These are phyloP conservation scores for Nakataea oryzae DNA, from an alignment of 2,329 filamentous ascomycete species.

Conservation along the genomic window DNA sequence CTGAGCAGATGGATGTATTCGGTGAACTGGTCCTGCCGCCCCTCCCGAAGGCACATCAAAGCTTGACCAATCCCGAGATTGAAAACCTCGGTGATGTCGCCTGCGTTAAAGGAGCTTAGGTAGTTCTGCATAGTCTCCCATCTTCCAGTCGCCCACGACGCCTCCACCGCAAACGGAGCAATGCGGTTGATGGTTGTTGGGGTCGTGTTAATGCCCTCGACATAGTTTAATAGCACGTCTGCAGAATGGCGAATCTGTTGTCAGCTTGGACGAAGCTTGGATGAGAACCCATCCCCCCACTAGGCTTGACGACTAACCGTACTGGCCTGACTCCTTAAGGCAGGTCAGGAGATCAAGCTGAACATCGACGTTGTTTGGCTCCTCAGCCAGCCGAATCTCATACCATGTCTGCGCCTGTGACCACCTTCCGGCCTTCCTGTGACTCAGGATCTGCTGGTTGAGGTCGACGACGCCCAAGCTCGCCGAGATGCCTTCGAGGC, in stretches of 20 bases:
- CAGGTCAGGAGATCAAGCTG: conserved; percentile 81
- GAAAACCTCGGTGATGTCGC: conserved; percentile 55
- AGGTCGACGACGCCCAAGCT: conserved; percentile 81
- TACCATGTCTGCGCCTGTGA: conserved; percentile 96
- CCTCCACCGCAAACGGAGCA: conserved; percentile 78
- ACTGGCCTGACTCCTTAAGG: conserved; percentile 88
- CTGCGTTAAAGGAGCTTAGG: conserved; percentile 38
- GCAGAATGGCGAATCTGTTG: conserved; percentile 12
- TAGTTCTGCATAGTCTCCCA: conserved; percentile 69
- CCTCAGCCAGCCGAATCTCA: conserved; percentile 74
- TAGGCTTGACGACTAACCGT: conserved; percentile 45
- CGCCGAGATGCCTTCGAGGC: conserved; percentile 86
- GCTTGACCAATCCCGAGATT: conserved; percentile 69
- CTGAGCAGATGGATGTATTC: conserved; percentile 53
- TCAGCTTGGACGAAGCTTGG: not conserved
- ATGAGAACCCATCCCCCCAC: not conserved
- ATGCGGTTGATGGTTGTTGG: conserved; percentile 47
- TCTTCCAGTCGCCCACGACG: conserved; percentile 79
- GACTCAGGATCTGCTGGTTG: conserved; percentile 85
- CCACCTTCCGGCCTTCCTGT: conserved; percentile 89
- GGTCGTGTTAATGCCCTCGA: conserved; percentile 60
- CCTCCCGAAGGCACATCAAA: conserved; percentile 47
- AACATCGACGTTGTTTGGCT: conserved; percentile 64
- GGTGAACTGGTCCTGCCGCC: conserved; percentile 39
- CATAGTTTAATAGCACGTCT: conserved; percentile 81